phyloP scores from a whole-genome alignment of 169 alveolate genomes.

The Plasmodium gaboni region DNA sequence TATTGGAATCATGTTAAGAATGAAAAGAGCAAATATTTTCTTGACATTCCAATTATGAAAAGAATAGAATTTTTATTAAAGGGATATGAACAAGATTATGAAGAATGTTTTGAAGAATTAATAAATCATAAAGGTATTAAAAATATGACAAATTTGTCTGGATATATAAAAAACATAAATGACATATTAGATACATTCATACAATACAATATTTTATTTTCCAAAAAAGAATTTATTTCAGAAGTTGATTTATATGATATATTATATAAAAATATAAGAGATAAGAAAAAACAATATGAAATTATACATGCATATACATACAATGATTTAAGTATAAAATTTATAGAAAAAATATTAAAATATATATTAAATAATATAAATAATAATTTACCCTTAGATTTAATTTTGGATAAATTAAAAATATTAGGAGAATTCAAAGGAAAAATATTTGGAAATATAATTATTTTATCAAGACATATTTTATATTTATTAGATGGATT shows the following conservation, averaged over 20 bases:
- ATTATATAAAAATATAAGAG: constrained; percentile 24
- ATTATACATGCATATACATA: constrained; percentile 74
- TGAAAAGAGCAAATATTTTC: background rate
- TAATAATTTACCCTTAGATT: background rate
- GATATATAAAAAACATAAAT: background rate
- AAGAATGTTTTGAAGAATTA: constrained; percentile 53
- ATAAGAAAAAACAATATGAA: constrained; percentile 64
- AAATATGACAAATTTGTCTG: no score
- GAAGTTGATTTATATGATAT: constrained; percentile 64
- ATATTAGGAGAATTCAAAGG: constrained; percentile 31
- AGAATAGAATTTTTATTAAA: constrained; percentile 57
- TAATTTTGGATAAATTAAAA: constrained; percentile 31
- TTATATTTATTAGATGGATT: constrained; percentile 9
- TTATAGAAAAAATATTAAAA: constrained; percentile 22
- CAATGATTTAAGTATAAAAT: constrained; percentile 54
- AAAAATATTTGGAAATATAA: constrained; percentile 31
- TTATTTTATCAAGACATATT: constrained; percentile 12
- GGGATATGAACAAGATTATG: constrained; percentile 65
- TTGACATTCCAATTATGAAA: constrained; percentile 54
- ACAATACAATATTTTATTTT: constrained; percentile 54
- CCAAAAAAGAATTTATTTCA: constrained; percentile 49
- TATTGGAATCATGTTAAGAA: no score
- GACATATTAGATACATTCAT: constrained; percentile 50
- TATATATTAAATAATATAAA: constrained; percentile 23
- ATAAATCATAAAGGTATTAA: background rate